phyloP scores from a whole-genome alignment of 2,329 filamentous ascomycete species.

The Diaporthe australafricana region DNA sequence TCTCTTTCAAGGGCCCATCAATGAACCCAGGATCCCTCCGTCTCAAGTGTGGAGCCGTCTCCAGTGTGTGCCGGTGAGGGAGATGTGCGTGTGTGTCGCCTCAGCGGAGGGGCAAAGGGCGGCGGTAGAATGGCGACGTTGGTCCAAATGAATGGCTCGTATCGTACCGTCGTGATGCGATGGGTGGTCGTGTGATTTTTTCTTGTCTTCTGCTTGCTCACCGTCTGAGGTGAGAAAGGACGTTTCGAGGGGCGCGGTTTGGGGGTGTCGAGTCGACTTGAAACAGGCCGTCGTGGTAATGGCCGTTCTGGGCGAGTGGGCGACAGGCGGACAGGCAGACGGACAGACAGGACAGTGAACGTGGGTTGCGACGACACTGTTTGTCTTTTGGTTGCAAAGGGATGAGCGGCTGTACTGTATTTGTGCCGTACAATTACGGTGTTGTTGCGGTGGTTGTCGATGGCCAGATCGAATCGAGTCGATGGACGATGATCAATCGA shows the following conservation, averaged over 20 bases:
- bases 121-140: conserved; percentile 5
- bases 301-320: conserved; percentile 29
- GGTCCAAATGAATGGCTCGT: conserved; percentile 23
- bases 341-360: background rate
- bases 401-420: conserved; percentile 1
- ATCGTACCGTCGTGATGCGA: conserved; percentile 18
- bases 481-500: conserved; percentile 25
- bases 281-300: conserved; percentile 36
- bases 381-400: background rate
- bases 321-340: background rate
- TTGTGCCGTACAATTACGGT: background rate
- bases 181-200: conserved; percentile 7
- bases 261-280: conserved; percentile 33
- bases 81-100: background rate
- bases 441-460: background rate
- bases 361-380: background rate
- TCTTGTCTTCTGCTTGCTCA: background rate
- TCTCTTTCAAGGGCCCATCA: conserved; percentile 30
- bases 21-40: conserved; percentile 34
- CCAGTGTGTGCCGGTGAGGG: conserved; percentile 24
- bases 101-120: background rate
- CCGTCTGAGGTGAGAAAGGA: conserved; percentile 32
- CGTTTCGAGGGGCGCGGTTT: conserved; percentile 32
- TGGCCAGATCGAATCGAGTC: conserved; percentile 21
- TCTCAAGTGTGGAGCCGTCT: conserved; percentile 33